A percentile compares a stretch with the other conserved stretches of the same genome.
Evolutionary conservation across 2,329 filamentous ascomycete genomes (phyloP).

Genomic region (Paracoccidioides brasiliensis): DNA sequence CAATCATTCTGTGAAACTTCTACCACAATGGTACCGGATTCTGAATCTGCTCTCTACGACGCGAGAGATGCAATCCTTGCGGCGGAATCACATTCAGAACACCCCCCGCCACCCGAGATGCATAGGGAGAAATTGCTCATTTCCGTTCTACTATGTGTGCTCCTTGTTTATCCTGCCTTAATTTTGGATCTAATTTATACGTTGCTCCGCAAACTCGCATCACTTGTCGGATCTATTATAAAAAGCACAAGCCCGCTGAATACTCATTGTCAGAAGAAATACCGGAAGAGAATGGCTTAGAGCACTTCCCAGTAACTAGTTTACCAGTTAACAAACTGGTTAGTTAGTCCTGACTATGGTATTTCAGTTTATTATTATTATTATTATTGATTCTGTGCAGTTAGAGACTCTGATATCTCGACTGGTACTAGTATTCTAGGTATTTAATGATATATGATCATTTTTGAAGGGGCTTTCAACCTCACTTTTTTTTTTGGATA

Average conservation of each 20-base stretch:
- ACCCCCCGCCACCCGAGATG: background rate
- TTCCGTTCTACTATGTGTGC: slow-evolving; percentile 7
- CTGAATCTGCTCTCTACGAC: background rate
- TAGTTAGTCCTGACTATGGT: too few relatives aligned
- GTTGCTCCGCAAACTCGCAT: slow-evolving; percentile 27
- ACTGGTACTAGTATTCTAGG: too few relatives aligned
- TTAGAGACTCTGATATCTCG: too few relatives aligned
- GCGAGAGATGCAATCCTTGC: background rate
- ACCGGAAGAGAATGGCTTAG: slow-evolving; percentile 36
- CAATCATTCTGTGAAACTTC: background rate
- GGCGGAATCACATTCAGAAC: background rate
- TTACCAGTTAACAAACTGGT: too few relatives aligned
- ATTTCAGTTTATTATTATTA: too few relatives aligned
- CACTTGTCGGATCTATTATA: slow-evolving; percentile 35
- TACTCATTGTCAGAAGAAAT: slow-evolving; percentile 32
- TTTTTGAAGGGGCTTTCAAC: too few relatives aligned
- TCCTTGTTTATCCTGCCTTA: slow-evolving; percentile 4
- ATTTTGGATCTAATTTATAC: slow-evolving; percentile 8
- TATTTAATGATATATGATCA: too few relatives aligned
- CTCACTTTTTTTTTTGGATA: too few relatives aligned
- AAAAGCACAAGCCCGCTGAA: slow-evolving; percentile 29
- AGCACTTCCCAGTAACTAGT: slow-evolving; percentile 25
- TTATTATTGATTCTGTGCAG: too few relatives aligned
- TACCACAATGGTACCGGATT: background rate
- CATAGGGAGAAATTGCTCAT: slow-evolving; percentile 4